Base-by-base conservation (phyloP, 208 protist genomes). In the Tetramitus jugosus region DNA sequence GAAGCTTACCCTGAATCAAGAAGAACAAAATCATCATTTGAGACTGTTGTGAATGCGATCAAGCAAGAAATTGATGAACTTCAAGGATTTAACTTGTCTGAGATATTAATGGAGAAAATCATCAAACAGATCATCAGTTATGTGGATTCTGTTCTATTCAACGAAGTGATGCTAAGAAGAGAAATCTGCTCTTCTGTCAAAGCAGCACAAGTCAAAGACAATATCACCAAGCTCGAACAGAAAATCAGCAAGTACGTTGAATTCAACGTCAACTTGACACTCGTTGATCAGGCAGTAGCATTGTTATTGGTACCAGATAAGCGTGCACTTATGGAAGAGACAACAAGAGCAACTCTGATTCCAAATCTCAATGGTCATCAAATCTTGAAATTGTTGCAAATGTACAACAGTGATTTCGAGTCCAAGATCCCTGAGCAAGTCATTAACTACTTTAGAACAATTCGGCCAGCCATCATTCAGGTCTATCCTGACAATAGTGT, bases 371-470 rank as follows among this genome's bases (percentile, higher is more conserved):
- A 10, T 26, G 10, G 10, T 20, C 49, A 10, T 26, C 49, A 56
- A 56, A 56, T 56, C 49, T 56, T 56, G 14, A 56, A 56, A 56
- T 56, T 56, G 49, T 56, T 56, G 20, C 49, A 56, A 56, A 56
- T 56, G 49, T 56, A 26, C 49, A 56, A 10, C 49, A 56, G 49
- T n/a, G n/a, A n/a, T n/a, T n/a, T n/a, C n/a, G n/a, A n/a, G n/a
- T n/a, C n/a, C n/a, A n/a, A n/a, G n/a, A n/a, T n/a, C n/a, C n/a
- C n/a, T n/a, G n/a, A n/a, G n/a, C n/a, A n/a, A n/a, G n/a, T n/a
- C n/a, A n/a, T n/a, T n/a, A n/a, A n/a, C n/a, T n/a, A n/a, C n/a
- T n/a, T n/a, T n/a, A n/a, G n/a, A n/a, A n/a, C n/a, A n/a, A n/a
- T n/a, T n/a, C n/a, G n/a, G n/a, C n/a, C n/a, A n/a, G n/a, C n/a